Evolutionary conservation across 345 rosid species (phyloP).

Genomic region (Crucihimalaya himalaica): DNA sequence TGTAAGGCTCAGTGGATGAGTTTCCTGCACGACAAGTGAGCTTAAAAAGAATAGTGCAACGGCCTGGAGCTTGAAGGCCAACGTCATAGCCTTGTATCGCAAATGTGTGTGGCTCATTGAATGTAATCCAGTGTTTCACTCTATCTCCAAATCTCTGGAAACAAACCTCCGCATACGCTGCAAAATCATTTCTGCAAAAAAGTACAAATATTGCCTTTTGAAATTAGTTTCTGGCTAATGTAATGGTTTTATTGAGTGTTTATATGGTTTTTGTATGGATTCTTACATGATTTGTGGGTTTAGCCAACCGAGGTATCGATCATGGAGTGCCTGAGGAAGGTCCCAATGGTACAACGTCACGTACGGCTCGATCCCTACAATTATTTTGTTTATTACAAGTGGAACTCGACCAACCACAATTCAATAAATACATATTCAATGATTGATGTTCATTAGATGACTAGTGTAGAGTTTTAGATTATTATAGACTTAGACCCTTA

Average conservation of each 20-base stretch:
- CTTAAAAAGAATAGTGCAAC: slow-evolving; percentile 71
- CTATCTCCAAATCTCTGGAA: slow-evolving; percentile 87
- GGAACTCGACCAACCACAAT: slow-evolving; percentile 1
- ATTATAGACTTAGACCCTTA: background rate
- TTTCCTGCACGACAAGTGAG: slow-evolving; percentile 72
- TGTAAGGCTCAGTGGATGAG: slow-evolving; percentile 93
- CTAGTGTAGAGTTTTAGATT: background rate
- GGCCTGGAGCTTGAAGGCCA: slow-evolving; percentile 88
- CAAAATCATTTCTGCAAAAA: slow-evolving; percentile 71
- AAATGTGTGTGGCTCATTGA: slow-evolving; percentile 92
- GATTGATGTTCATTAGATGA: background rate
- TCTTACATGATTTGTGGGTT: slow-evolving; percentile 66
- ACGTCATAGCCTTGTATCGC: slow-evolving; percentile 84
- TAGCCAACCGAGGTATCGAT: slow-evolving; percentile 86
- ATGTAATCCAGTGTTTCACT: slow-evolving; percentile 89
- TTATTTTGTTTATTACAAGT: slow-evolving; percentile 4
- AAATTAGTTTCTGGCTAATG: background rate
- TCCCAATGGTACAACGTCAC: slow-evolving; percentile 97
- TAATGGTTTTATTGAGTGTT: background rate
- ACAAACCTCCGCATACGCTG: slow-evolving; percentile 76
- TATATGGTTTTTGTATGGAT: background rate
- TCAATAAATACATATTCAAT: background rate
- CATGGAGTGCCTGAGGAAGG: slow-evolving; percentile 87
- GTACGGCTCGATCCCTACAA: slow-evolving; percentile 82
- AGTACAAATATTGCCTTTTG: background rate